These are phyloP conservation scores for Lagerstroemia speciosa DNA, from an alignment of 345 rosid species.

Conservation along the genomic window DNA sequence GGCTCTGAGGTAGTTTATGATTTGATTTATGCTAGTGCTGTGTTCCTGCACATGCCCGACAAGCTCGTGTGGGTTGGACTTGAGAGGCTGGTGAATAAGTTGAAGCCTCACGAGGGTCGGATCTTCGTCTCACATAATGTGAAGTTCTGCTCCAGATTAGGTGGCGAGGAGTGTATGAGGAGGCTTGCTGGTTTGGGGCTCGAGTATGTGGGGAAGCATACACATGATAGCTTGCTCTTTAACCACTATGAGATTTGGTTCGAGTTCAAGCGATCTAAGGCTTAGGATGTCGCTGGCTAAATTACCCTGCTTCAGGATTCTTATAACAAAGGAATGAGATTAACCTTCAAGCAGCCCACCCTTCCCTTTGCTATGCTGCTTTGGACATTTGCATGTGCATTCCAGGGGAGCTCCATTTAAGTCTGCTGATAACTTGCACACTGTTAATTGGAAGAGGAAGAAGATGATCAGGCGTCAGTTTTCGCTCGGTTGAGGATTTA, in stretches of 20 bases:
- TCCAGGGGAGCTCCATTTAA: neutral
- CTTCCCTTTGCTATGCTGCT: neutral
- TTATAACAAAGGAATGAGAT: neutral
- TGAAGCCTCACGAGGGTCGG: constrained; percentile 71
- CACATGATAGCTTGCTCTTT: constrained; percentile 85
- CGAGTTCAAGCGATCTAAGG: constrained; percentile 52
- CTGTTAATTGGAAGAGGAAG: too few relatives aligned
- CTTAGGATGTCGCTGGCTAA: constrained; percentile 17
- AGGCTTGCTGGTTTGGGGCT: constrained; percentile 70
- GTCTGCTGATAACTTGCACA: too few relatives aligned
- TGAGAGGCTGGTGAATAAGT: constrained; percentile 57
- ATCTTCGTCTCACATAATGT: constrained; percentile 89
- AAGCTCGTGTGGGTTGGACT: constrained; percentile 89
- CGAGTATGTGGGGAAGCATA: constrained; percentile 59
- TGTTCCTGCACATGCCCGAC: constrained; percentile 96
- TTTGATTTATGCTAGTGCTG: constrained; percentile 92
- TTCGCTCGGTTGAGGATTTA: neutral
- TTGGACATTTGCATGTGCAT: neutral
- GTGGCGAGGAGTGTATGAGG: constrained; percentile 67
- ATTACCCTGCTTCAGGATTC: neutral
- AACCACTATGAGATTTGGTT: constrained; percentile 97
- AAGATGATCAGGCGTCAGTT: neutral
- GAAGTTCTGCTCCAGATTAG: constrained; percentile 80
- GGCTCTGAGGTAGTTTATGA: constrained; percentile 55
- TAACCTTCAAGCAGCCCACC: neutral